Evolutionary conservation across 495 filamentous ascomycete species (phyloP).

Genomic region (Xylaria bambusicola): DNA sequence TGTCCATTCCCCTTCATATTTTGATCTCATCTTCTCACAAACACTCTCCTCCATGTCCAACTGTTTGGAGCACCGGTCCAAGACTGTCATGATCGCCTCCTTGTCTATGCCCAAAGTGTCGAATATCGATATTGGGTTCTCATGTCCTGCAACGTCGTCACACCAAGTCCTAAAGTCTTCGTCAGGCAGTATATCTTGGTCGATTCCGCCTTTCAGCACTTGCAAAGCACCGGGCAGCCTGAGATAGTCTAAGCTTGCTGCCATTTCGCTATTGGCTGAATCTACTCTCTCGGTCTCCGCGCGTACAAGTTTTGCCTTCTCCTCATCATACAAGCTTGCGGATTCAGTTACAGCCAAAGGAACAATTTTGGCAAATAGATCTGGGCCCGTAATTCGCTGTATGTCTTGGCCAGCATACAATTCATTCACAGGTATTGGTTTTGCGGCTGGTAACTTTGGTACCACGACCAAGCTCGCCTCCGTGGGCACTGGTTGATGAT

Average conservation of each 20-base stretch:
- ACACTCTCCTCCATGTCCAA: conserved; percentile 96
- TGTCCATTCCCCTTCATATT: conserved; percentile 94
- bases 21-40: conserved; percentile 98
- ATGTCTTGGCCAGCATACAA: conserved; percentile 97
- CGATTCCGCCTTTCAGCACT: conserved; percentile 88
- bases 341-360: conserved; percentile 96
- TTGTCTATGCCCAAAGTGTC: conserved; percentile 78
- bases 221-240: conserved; percentile 87
- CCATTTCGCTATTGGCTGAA: conserved; percentile 91
- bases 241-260: conserved; percentile 89
- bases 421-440: conserved; percentile 95
- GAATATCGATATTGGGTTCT: conserved; percentile 70
- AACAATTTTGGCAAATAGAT: conserved; percentile 95
- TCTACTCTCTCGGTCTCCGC: conserved; percentile 93
- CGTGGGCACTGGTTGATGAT: conserved; percentile 86
- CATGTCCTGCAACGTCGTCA: conserved; percentile 82
- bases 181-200: conserved; percentile 84
- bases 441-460: conserved; percentile 92
- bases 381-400: conserved; percentile 91
- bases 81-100: conserved; percentile 62
- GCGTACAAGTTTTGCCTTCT: conserved; percentile 93
- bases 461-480: conserved; percentile 79
- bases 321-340: conserved; percentile 95
- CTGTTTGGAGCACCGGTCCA: conserved; percentile 82
- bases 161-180: conserved; percentile 94